A percentile compares a stretch with the other conserved stretches of the same genome.
Evolutionary conservation across 2,329 filamentous ascomycete species (phyloP).

Genomic region (Alternaria solani): DNA sequence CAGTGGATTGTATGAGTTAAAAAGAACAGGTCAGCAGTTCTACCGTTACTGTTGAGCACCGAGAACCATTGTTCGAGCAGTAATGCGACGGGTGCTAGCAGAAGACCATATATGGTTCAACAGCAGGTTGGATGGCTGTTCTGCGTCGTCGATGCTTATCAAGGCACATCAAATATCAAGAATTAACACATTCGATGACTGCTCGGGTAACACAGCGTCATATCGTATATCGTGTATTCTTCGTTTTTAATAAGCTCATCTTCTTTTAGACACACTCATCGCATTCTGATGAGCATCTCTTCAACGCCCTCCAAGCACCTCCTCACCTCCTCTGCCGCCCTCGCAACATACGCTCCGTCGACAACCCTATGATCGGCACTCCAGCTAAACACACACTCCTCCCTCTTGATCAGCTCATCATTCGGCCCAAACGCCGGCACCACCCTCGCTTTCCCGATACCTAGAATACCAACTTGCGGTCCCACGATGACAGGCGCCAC

Average conservation of each 20-base stretch:
- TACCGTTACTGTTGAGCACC: not conserved
- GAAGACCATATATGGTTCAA: too few relatives aligned
- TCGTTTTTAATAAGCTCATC: not conserved
- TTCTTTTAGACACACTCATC: constrained; percentile 11
- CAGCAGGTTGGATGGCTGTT: not conserved
- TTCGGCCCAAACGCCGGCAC: constrained; percentile 77
- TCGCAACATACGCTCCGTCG: constrained; percentile 92
- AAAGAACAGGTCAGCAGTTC: not conserved
- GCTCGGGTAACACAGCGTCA: not conserved
- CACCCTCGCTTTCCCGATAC: constrained; percentile 80
- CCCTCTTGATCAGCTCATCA: constrained; percentile 71
- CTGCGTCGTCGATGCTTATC: not conserved
- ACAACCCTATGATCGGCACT: constrained; percentile 93
- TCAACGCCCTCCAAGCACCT: constrained; percentile 84
- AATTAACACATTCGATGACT: not conserved
- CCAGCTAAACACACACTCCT: constrained; percentile 93
- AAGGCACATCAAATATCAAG: not conserved
- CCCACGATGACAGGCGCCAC: constrained; percentile 91
- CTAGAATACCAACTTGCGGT: constrained; percentile 89
- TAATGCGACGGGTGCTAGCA: not conserved
- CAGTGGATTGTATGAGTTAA: not conserved
- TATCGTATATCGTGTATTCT: not conserved
- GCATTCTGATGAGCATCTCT: constrained; percentile 77
- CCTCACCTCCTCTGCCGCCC: constrained; percentile 83
- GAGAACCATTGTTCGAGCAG: not conserved